phyloP scores from a whole-genome alignment of 2,329 filamentous ascomycete species.

The Diplodia sapinea region DNA sequence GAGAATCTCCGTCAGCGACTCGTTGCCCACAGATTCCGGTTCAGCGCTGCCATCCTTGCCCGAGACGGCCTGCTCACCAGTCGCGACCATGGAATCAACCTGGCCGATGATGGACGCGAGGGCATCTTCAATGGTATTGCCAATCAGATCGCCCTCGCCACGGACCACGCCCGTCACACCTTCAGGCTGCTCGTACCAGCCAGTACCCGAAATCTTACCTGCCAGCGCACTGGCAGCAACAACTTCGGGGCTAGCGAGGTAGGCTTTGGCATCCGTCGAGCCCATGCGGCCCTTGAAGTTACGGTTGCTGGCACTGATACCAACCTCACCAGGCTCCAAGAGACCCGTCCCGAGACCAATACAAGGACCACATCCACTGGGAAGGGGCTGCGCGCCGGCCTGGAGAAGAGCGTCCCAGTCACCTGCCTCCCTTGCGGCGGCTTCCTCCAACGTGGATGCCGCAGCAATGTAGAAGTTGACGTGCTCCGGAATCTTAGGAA shows the following conservation, averaged over 20 bases:
- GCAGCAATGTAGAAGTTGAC: slow-evolving; percentile 91
- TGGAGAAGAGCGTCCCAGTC: slow-evolving; percentile 85
- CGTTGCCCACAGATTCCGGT: slow-evolving; percentile 40
- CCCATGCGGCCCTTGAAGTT: slow-evolving; percentile 96
- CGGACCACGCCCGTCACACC: slow-evolving; percentile 70
- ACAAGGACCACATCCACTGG: slow-evolving; percentile 80
- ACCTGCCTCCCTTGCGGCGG: slow-evolving; percentile 75
- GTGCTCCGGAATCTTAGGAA: slow-evolving; percentile 73
- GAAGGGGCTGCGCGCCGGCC: slow-evolving; percentile 75
- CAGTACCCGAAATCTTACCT: slow-evolving; percentile 76
- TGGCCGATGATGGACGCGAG: slow-evolving; percentile 74
- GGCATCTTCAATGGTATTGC: slow-evolving; percentile 69
- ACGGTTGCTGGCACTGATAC: slow-evolving; percentile 81
- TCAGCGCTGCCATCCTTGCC: slow-evolving; percentile 41
- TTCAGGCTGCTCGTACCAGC: slow-evolving; percentile 75
- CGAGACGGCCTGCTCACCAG: slow-evolving; percentile 57
- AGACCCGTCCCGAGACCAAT: slow-evolving; percentile 84
- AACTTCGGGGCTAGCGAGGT: slow-evolving; percentile 86
- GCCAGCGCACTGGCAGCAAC: slow-evolving; percentile 86
- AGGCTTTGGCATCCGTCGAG: slow-evolving; percentile 76
- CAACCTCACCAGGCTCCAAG: slow-evolving; percentile 82
- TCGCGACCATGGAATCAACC: slow-evolving; percentile 66
- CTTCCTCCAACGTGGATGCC: slow-evolving; percentile 79
- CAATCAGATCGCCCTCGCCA: slow-evolving; percentile 73
- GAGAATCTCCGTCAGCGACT: slow-evolving; percentile 69